Conservation (phyloP, 2,329 filamentous ascomycete species). For the Colletotrichum lentis region DNA sequence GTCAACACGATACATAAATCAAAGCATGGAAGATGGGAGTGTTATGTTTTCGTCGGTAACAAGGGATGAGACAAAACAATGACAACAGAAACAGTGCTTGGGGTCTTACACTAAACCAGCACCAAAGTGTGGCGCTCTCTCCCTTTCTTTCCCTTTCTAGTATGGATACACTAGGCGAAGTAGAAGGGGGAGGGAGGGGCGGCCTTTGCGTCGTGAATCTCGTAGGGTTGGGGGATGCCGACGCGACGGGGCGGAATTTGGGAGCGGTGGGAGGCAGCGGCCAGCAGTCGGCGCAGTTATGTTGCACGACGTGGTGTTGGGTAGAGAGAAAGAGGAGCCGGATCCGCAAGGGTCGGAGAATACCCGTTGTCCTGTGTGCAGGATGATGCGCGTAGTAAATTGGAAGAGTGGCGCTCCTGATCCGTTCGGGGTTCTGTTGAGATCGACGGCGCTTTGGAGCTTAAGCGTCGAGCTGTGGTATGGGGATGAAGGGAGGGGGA, state of each 20-base stretch:
- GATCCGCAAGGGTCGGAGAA: slow-evolving; percentile 22
- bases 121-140: slow-evolving; percentile 39
- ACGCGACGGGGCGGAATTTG: background rate
- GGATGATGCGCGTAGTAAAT: slow-evolving; percentile 1
- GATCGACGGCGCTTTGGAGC: slow-evolving; percentile 24
- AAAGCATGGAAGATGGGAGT: background rate
- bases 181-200: background rate
- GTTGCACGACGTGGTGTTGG: slow-evolving; percentile 8
- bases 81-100: slow-evolving; percentile 7
- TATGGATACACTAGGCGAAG: background rate
- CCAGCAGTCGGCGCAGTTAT: slow-evolving; percentile 6
- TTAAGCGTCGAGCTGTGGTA: background rate
- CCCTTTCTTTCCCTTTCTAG: slow-evolving; percentile 13
- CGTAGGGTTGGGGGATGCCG: slow-evolving; percentile 1
- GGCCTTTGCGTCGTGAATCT: slow-evolving; percentile 6
- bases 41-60: background rate
- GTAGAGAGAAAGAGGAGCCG: slow-evolving; percentile 23
- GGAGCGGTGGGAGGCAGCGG: background rate
- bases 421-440: slow-evolving; percentile 13
- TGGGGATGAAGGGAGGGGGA: background rate
- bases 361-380: slow-evolving; percentile 3
- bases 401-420: slow-evolving; percentile 2
- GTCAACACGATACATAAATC: slow-evolving; percentile 16
- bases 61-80: slow-evolving; percentile 10
- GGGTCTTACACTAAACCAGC: slow-evolving; percentile 45